Conservation (phyloP, 495 filamentous ascomycete species). For the Paragyromitra xinjiangensis region DNA sequence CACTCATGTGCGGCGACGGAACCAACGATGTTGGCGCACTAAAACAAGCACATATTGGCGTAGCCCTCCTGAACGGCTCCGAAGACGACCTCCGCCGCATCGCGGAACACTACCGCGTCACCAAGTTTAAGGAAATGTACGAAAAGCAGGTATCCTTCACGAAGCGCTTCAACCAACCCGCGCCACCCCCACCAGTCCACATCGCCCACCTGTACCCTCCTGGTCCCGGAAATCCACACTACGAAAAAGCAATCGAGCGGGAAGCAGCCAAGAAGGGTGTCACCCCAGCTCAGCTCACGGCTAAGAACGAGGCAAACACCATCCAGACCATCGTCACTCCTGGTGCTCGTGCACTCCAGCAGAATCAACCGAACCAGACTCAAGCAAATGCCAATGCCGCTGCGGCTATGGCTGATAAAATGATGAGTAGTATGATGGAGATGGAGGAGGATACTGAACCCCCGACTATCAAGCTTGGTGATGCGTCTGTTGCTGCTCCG, state of each 20-base stretch:
- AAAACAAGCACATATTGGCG: slow-evolving; percentile 97
- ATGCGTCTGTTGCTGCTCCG: slow-evolving; percentile 94
- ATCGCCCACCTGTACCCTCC: slow-evolving; percentile 96
- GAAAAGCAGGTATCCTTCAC: slow-evolving; percentile 93
- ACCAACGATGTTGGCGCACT: slow-evolving; percentile 98
- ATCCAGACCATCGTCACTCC: slow-evolving; percentile 75
- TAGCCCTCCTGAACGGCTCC: slow-evolving; percentile 94
- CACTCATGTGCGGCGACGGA: slow-evolving; percentile 97
- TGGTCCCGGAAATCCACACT: slow-evolving; percentile 91
- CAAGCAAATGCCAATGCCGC: slow-evolving; percentile 71
- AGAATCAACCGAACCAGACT: slow-evolving; percentile 65
- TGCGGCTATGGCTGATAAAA: slow-evolving; percentile 82
- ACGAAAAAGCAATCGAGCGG: slow-evolving; percentile 86
- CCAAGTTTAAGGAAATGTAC: slow-evolving; percentile 98
- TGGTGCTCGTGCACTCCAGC: slow-evolving; percentile 73
- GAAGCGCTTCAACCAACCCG: slow-evolving; percentile 89
- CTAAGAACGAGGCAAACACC: slow-evolving; percentile 58
- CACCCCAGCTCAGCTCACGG: slow-evolving; percentile 60
- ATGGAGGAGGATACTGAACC: slow-evolving; percentile 89
- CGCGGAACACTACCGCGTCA: slow-evolving; percentile 87
- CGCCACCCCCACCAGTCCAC: slow-evolving; percentile 84
- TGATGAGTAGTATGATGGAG: slow-evolving; percentile 90
- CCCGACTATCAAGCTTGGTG: slow-evolving; percentile 94
- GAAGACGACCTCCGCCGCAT: slow-evolving; percentile 89
- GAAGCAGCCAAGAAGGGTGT: slow-evolving; percentile 78